Evolutionary conservation across 2,329 filamentous ascomycete genomes (phyloP).

Genomic region (Stromatinia cepivora): DNA sequence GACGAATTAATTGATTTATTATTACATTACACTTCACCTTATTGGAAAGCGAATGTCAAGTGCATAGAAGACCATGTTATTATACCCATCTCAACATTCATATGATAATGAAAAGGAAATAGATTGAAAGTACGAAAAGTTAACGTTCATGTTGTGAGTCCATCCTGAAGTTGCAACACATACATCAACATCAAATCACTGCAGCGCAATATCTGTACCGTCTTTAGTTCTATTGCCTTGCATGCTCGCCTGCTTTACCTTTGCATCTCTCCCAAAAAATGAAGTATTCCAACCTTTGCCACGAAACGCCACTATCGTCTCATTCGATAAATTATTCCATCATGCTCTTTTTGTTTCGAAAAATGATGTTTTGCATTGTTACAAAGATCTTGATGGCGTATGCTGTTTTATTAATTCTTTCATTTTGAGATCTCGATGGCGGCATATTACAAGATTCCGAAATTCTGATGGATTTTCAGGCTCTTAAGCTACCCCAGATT

Average conservation of each 20-base stretch:
- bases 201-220: background rate
- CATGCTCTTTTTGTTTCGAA: background rate
- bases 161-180: background rate
- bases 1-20: background rate
- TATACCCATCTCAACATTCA: background rate
- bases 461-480: background rate
- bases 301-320: slow-evolving; percentile 10
- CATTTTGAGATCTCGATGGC: slow-evolving; percentile 2
- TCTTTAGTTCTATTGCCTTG: background rate
- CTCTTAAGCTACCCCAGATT: slow-evolving; percentile 18
- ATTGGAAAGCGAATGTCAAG: background rate
- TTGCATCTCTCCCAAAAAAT: background rate
- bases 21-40: background rate
- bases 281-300: background rate
- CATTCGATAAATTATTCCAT: background rate
- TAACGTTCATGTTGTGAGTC: slow-evolving; percentile 6
- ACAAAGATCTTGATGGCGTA: slow-evolving; percentile 9
- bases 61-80: background rate
- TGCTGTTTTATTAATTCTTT: background rate
- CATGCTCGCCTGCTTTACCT: background rate
- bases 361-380: background rate
- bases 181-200: background rate
- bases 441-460: background rate
- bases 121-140: background rate
- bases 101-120: background rate